Percentiles rank a stretch among this genome's conserved stretches.
phyloP scores from a whole-genome alignment of 305 asterid genomes.

The Fraxinus greggii region DNA sequence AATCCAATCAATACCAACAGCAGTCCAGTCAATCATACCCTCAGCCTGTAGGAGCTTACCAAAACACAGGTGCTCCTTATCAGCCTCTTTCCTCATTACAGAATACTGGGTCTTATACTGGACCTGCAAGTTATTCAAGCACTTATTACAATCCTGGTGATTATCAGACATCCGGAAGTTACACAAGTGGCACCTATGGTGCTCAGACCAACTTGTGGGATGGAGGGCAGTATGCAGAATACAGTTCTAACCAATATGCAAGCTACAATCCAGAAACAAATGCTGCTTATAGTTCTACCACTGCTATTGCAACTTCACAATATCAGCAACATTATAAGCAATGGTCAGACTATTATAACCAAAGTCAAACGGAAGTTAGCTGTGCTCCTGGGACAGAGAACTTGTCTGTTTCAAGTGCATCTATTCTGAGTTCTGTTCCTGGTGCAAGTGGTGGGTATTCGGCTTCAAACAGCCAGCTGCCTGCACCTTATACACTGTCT shows the following conservation, averaged over 20 bases:
- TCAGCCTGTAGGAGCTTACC: slow-evolving; percentile 83
- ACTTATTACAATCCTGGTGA: slow-evolving; percentile 99
- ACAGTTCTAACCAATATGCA: slow-evolving; percentile 70
- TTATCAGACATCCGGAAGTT: slow-evolving; percentile 99
- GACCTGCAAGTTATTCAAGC: slow-evolving; percentile 97
- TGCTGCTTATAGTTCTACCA: slow-evolving; percentile 66
- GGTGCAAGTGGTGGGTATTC: slow-evolving; percentile 54
- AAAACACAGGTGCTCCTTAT: slow-evolving; percentile 99
- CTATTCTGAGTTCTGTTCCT: slow-evolving; percentile 58
- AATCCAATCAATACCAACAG: slow-evolving; percentile 49
- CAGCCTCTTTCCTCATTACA: slow-evolving; percentile 99
- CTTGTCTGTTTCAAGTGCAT: slow-evolving; percentile 52
- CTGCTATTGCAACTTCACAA: slow-evolving; percentile 56
- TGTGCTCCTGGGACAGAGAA: slow-evolving; percentile 99
- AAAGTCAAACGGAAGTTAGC: slow-evolving; percentile 84
- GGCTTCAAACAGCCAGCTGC: slow-evolving; percentile 54
- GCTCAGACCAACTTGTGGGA: slow-evolving; percentile 76
- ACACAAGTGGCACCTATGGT: slow-evolving; percentile 68
- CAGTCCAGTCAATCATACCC: slow-evolving; percentile 66
- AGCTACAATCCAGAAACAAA: slow-evolving; percentile 66
- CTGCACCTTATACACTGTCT: slow-evolving; percentile 55
- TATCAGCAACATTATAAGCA: slow-evolving; percentile 80
- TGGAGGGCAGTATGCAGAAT: slow-evolving; percentile 73
- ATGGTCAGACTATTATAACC: slow-evolving; percentile 92
- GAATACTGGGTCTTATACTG: slow-evolving; percentile 99